phyloP scores from a whole-genome alignment of 208 protist species.

The Entamoeba histolytica region DNA sequence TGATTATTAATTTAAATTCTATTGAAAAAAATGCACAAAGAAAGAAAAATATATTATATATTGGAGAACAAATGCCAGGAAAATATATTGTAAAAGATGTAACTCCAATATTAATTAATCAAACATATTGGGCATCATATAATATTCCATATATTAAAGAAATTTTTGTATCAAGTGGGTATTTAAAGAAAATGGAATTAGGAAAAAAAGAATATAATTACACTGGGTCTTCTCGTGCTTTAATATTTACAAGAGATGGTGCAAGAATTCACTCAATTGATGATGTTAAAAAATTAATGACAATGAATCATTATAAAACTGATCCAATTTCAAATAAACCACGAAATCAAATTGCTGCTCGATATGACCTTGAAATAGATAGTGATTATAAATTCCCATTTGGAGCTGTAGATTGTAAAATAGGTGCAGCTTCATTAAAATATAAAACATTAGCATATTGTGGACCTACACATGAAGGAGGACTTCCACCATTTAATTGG shows the following conservation, averaged over 20 bases:
- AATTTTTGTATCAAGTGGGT: not conserved
- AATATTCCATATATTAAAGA: constrained; percentile 41
- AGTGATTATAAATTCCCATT: not conserved
- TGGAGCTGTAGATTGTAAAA: not conserved
- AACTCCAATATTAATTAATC: constrained; percentile 20
- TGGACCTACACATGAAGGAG: not conserved
- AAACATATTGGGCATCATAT: not conserved
- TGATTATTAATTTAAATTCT: constrained; percentile 50
- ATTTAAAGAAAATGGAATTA: not conserved
- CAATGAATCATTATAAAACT: not conserved
- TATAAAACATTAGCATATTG: not conserved
- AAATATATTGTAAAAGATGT: constrained; percentile 36
- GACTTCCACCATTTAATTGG: not conserved
- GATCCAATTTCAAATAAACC: not conserved
- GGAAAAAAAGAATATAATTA: not conserved
- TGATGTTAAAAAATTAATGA: not conserved
- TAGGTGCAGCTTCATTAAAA: not conserved
- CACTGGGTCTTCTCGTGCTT: not conserved
- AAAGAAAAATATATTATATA: constrained; percentile 28
- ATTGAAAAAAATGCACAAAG: constrained; percentile 11
- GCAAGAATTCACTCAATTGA: not conserved
- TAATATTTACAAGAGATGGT: not conserved
- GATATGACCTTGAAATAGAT: not conserved
- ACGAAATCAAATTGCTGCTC: not conserved
- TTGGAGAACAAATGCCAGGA: constrained; percentile 55